Evolutionary conservation across 2,329 filamentous ascomycete genomes (phyloP).

Genomic region (Sordariomycetes sp.): DNA sequence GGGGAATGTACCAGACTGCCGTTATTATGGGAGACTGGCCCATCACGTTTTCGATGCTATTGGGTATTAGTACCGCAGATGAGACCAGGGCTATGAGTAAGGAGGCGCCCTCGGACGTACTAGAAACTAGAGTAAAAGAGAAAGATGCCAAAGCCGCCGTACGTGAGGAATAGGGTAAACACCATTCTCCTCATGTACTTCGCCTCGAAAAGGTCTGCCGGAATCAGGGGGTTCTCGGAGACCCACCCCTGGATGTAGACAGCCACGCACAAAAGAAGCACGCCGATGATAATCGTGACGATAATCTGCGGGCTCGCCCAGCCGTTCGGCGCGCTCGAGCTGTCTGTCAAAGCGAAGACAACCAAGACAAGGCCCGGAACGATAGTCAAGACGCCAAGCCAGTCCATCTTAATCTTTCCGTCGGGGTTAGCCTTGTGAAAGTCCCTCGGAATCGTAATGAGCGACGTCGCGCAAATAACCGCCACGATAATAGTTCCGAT

Average conservation of each 20-base stretch:
- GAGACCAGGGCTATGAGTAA: too few relatives aligned
- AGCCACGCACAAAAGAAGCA: slow-evolving; percentile 34
- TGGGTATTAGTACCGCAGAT: too few relatives aligned
- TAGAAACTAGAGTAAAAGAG: slow-evolving; percentile 53
- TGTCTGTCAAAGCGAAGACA: slow-evolving; percentile 55
- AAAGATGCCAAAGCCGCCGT: slow-evolving; percentile 46
- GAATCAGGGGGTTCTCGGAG: slow-evolving; percentile 46
- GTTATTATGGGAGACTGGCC: slow-evolving; percentile 36
- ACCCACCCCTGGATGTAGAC: slow-evolving; percentile 52
- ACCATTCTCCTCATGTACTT: slow-evolving; percentile 46
- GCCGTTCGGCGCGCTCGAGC: slow-evolving; percentile 43
- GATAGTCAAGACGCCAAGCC: slow-evolving; percentile 39
- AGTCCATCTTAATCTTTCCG: slow-evolving; percentile 37
- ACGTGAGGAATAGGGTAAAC: slow-evolving; percentile 33
- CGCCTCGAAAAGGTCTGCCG: slow-evolving; percentile 47
- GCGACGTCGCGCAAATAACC: slow-evolving; percentile 29
- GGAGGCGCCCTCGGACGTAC: slow-evolving; percentile 19
- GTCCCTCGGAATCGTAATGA: slow-evolving; percentile 23
- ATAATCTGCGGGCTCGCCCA: slow-evolving; percentile 56
- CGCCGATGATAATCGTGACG: slow-evolving; percentile 43
- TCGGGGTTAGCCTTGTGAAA: slow-evolving; percentile 11
- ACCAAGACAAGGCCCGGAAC: slow-evolving; percentile 46
- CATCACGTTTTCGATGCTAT: slow-evolving; percentile 35
- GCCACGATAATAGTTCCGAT: slow-evolving; percentile 35
- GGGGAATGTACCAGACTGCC: slow-evolving; percentile 44